Evolutionary conservation across 164 flowering plant genomes (phyloP).

Genomic region (Litsea cubeba): DNA sequence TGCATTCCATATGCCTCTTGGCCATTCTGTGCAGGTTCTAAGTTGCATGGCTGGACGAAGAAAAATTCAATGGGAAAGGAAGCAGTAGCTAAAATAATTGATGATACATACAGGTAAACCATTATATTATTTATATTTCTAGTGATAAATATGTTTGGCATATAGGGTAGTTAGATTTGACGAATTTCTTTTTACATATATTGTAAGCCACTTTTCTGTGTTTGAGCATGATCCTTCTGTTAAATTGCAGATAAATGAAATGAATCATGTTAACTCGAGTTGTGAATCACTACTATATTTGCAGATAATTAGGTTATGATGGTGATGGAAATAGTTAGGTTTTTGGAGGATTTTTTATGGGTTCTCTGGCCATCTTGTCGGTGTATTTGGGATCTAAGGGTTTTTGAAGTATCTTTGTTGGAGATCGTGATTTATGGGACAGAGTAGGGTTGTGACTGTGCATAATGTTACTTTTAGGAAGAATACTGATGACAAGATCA

Average conservation of each 20-base stretch:
- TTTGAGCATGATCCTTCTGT: background rate
- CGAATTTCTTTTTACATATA: background rate
- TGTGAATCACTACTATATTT: no score
- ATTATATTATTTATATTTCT: background rate
- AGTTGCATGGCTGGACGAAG: constrained; percentile 50
- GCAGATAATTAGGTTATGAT: no score
- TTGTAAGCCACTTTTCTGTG: background rate
- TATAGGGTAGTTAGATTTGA: background rate
- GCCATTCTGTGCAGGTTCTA: constrained; percentile 41
- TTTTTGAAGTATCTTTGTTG: no score
- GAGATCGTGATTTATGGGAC: no score
- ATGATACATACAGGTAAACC: constrained; percentile 83
- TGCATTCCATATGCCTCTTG: background rate
- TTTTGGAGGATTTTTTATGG: no score
- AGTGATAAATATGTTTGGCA: background rate
- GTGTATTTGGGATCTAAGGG: no score
- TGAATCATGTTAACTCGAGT: background rate
- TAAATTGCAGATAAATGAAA: background rate
- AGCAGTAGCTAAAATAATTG: constrained; percentile 73
- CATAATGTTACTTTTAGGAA: no score
- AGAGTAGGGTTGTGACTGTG: no score
- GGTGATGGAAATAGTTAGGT: no score
- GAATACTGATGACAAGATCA: no score
- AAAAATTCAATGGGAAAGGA: constrained; percentile 66
- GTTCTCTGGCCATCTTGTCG: no score